These are phyloP conservation scores for Chalaropsis ovoidea DNA, from an alignment of 2,329 filamentous ascomycete species.

Conservation along the genomic window DNA sequence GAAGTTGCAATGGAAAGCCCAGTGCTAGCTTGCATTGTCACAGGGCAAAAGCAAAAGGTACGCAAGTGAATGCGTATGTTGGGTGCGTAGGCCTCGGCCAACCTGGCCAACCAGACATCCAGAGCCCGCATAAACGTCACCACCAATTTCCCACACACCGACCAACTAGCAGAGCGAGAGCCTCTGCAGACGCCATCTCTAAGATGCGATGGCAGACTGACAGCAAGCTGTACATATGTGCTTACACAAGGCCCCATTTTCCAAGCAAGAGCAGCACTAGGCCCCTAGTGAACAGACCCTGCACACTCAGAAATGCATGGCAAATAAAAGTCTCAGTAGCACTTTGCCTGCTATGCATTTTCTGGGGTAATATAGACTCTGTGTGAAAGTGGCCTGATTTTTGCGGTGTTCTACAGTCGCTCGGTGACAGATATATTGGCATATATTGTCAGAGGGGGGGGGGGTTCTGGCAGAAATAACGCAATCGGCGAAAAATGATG, in stretches of 20 bases:
- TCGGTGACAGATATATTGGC: background rate
- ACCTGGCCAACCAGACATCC: background rate
- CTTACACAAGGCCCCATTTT: no score
- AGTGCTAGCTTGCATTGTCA: no score
- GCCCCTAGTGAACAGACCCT: background rate
- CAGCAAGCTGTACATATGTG: no score
- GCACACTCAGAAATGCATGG: background rate
- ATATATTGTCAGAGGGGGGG: no score
- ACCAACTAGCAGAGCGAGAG: background rate
- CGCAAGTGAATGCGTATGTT: background rate
- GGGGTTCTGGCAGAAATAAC: no score
- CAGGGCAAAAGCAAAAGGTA: no score
- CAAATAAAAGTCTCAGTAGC: background rate
- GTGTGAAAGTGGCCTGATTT: background rate
- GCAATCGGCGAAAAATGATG: no score
- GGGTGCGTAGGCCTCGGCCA: background rate
- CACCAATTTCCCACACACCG: background rate
- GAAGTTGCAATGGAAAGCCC: no score
- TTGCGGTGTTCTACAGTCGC: background rate
- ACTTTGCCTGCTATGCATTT: background rate
- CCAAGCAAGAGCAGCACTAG: background rate
- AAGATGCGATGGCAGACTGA: slow-evolving; percentile 1
- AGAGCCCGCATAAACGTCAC: background rate
- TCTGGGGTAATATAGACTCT: background rate
- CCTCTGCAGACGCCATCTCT: background rate